Conservation (phyloP, 257 asterid species). For the Eustoma russellianum region DNA sequence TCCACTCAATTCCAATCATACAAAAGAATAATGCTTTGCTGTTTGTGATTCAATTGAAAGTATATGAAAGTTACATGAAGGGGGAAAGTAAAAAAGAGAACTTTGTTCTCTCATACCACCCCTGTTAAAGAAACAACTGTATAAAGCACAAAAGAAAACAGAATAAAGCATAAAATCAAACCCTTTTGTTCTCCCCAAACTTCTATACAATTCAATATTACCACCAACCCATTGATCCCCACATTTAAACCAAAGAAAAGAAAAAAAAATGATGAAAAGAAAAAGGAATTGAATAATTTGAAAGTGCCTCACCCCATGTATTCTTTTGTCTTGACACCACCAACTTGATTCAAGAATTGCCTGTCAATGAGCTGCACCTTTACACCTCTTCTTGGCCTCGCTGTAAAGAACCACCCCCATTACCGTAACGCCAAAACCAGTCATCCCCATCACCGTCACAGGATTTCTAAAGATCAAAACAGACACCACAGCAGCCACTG, state of each 20-base stretch:
- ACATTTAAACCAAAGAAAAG: conserved; percentile 19
- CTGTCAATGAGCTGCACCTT: conserved; percentile 63
- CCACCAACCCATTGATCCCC: conserved; percentile 14
- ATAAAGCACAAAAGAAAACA: conserved; percentile 27
- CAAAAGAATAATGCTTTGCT: conserved; percentile 35
- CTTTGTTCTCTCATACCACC: conserved; percentile 54
- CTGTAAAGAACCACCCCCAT: conserved; percentile 98
- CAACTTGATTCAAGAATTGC: conserved; percentile 11
- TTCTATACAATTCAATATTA: conserved; percentile 47
- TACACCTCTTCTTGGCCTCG: conserved; percentile 87
- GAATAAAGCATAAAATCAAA: conserved; percentile 18
- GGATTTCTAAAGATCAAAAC: conserved; percentile 90
- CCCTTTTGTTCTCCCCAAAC: conserved; percentile 23
- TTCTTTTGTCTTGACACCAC: conserved; percentile 8
- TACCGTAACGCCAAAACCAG: conserved; percentile 73
- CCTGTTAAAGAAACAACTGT: conserved; percentile 33
- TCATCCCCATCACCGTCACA: conserved; percentile 89
- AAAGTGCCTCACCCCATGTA: conserved; percentile 17
- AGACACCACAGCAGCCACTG: conserved; percentile 88
- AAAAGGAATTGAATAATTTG: conserved; percentile 14
- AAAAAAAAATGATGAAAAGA: no score
- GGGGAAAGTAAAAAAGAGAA: conserved; percentile 62
- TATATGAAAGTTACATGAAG: conserved; percentile 27
- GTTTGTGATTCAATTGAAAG: conserved; percentile 24
- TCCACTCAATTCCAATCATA: conserved; percentile 12